A percentile compares a stretch with the other conserved stretches of the same genome.
phyloP scores from a whole-genome alignment of 768 basidiomycete species.

The Tricholoma saponaceum region DNA sequence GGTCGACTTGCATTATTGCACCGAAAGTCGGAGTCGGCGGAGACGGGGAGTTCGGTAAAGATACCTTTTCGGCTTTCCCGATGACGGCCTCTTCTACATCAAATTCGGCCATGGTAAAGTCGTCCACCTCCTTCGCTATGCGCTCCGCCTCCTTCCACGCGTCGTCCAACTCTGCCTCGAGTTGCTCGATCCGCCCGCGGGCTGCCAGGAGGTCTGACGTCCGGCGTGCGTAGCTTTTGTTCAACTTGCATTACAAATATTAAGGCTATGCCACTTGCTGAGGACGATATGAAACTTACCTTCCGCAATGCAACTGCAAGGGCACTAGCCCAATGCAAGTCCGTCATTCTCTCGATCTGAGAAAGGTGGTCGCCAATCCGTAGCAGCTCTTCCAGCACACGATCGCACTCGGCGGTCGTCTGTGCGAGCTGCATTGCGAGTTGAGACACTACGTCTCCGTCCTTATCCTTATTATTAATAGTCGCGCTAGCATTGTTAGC shows the following conservation, averaged over 20 bases:
- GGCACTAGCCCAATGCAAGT: slow-evolving; percentile 72
- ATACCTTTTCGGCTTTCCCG: slow-evolving; percentile 42
- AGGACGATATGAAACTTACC: slow-evolving; percentile 23
- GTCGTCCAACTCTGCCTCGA: slow-evolving; percentile 72
- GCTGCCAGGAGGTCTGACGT: slow-evolving; percentile 51
- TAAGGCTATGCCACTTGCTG: background rate
- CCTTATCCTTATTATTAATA: slow-evolving; percentile 33
- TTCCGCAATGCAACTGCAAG: slow-evolving; percentile 75
- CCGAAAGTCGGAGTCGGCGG: slow-evolving; percentile 7
- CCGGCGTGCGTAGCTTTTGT: slow-evolving; percentile 66
- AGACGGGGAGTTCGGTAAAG: slow-evolving; percentile 28
- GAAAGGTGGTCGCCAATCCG: slow-evolving; percentile 57
- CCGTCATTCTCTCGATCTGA: slow-evolving; percentile 57
- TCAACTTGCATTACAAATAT: slow-evolving; percentile 37
- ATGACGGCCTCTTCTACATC: slow-evolving; percentile 31
- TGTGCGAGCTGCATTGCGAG: slow-evolving; percentile 59
- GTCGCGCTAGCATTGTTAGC: slow-evolving; percentile 23
- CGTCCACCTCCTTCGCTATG: slow-evolving; percentile 70
- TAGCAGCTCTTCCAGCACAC: slow-evolving; percentile 52
- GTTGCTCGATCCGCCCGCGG: slow-evolving; percentile 43
- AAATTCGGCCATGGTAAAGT: slow-evolving; percentile 37
- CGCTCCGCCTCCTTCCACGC: slow-evolving; percentile 79
- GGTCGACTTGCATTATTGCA: slow-evolving; percentile 10
- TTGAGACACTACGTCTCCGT: slow-evolving; percentile 31
- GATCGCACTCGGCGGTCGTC: slow-evolving; percentile 54